phyloP scores from a whole-genome alignment of 768 basidiomycete genomes.

The Pisolithus microcarpus region DNA sequence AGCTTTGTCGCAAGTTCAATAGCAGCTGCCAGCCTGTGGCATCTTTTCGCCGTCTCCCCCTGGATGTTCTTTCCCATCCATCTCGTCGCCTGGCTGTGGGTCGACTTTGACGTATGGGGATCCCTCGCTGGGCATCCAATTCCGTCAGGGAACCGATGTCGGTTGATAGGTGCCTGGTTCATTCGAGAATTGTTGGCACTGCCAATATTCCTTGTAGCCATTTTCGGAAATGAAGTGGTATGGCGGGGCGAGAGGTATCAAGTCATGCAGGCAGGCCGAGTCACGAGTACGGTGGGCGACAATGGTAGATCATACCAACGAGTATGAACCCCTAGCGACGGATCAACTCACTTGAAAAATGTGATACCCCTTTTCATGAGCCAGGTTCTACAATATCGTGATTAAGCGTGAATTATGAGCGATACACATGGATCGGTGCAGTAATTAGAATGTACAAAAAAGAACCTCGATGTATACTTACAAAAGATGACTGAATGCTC shows the following conservation, averaged over 20 bases:
- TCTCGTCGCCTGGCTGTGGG: constrained; percentile 59
- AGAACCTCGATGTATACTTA: constrained; percentile 25
- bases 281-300: constrained; percentile 28
- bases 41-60: constrained; percentile 43
- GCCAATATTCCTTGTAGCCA: constrained; percentile 81
- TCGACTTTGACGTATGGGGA: constrained; percentile 79
- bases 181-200: constrained; percentile 76
- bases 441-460: constrained; percentile 31
- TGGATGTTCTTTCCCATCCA: constrained; percentile 55
- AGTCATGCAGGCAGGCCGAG: constrained; percentile 70
- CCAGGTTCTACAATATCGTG: constrained; percentile 22
- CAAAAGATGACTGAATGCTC: constrained; percentile 19
- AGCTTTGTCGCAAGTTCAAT: constrained; percentile 64
- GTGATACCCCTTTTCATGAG: constrained; percentile 5
- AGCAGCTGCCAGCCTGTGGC: constrained; percentile 46
- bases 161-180: constrained; percentile 74
- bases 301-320: constrained; percentile 6
- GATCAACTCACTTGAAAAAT: background rate
- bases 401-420: constrained; percentile 26
- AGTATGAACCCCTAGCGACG: constrained; percentile 11
- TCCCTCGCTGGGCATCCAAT: constrained; percentile 66
- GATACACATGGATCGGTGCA: constrained; percentile 18
- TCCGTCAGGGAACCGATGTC: constrained; percentile 38
- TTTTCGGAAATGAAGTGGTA: constrained; percentile 71
- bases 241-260: constrained; percentile 85